These are phyloP conservation scores for Plasmodium blacklocki DNA, from an alignment of 169 alveolate genomes.

Conservation along the genomic window DNA sequence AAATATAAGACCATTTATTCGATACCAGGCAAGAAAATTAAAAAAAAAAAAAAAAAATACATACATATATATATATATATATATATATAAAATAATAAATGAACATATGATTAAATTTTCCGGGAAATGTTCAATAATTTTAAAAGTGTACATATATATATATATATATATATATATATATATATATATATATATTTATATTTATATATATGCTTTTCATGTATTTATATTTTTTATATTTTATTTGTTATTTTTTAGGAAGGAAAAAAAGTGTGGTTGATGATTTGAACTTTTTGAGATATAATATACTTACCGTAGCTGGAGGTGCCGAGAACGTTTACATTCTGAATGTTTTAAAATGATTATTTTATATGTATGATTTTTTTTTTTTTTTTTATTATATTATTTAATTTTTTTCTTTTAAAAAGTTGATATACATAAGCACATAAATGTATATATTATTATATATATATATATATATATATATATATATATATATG, in stretches of 20 bases:
- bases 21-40: constrained; percentile 4
- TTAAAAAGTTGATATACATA: no score
- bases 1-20: constrained; percentile 38
- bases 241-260: constrained; percentile 16
- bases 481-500: no score
- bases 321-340: constrained; percentile 71
- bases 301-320: constrained; percentile 46
- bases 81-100: neutral
- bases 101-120: no score
- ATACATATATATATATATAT: neutral
- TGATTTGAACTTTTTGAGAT: constrained; percentile 49
- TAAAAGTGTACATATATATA: neutral
- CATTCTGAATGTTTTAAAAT: constrained; percentile 48
- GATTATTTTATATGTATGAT: neutral
- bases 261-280: constrained; percentile 42
- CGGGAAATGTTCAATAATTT: no score
- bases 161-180: neutral
- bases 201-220: neutral
- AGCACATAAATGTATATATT: no score
- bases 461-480: no score
- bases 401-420: no score
- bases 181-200: no score
- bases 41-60: neutral
- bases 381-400: neutral
- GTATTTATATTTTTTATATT: neutral